phyloP scores from a whole-genome alignment of 257 asterid genomes.

The Nicotiana knightiana region DNA sequence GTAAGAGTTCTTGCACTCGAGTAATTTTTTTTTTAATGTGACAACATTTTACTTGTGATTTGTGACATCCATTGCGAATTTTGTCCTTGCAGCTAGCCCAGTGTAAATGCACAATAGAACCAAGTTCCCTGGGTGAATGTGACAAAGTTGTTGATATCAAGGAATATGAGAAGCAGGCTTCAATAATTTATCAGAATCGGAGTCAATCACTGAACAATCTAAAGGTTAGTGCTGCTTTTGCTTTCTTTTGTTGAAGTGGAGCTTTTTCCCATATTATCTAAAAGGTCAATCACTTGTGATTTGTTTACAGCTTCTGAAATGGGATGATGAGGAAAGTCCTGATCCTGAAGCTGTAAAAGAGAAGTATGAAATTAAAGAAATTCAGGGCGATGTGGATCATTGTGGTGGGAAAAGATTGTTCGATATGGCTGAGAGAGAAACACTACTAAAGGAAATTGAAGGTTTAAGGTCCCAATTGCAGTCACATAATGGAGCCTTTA shows the following conservation, averaged over 20 bases:
- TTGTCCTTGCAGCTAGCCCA: constrained; percentile 56
- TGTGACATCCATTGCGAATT: not conserved
- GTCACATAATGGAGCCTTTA: constrained; percentile 35
- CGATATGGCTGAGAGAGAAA: constrained; percentile 51
- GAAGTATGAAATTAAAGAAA: constrained; percentile 51
- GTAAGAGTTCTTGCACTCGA: constrained; percentile 21
- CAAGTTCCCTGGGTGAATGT: constrained; percentile 17
- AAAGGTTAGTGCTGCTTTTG: constrained; percentile 27
- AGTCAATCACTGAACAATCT: constrained; percentile 18
- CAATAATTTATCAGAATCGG: constrained; percentile 34
- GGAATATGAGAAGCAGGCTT: constrained; percentile 30
- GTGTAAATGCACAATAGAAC: constrained; percentile 36
- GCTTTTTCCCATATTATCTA: not conserved
- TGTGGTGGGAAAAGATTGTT: constrained; percentile 23
- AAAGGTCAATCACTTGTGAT: not conserved
- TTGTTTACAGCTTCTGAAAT: constrained; percentile 49
- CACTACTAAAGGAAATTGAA: constrained; percentile 70
- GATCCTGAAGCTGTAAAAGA: constrained; percentile 50
- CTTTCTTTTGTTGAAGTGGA: not conserved
- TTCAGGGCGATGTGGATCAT: constrained; percentile 23
- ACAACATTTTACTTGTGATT: not conserved
- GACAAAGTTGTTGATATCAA: constrained; percentile 5
- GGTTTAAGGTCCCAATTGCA: constrained; percentile 48
- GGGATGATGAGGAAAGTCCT: constrained; percentile 35
- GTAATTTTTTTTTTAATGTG: not conserved